Percentiles rank a stretch among this genome's conserved stretches.
Conservation (phyloP, 1,139 yeast species). For the Candida dubliniensis region DNA sequence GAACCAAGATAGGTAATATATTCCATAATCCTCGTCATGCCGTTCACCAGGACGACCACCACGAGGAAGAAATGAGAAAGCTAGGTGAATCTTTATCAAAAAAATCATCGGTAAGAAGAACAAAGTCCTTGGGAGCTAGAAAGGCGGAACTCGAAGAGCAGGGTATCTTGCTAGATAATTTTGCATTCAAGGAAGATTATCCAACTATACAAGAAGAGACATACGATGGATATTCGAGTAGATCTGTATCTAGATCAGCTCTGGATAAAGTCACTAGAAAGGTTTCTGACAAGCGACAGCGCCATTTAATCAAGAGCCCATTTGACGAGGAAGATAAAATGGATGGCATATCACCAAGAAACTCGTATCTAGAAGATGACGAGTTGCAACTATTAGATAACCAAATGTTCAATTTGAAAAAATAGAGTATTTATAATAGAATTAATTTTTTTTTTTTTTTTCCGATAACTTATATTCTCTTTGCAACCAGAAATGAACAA, state of each 20-base stretch:
- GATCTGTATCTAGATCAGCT: conserved; percentile 6
- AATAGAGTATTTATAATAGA: background rate
- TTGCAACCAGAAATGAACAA: conserved; percentile 6
- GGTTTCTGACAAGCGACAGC: conserved; percentile 1
- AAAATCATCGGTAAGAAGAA: conserved; percentile 27
- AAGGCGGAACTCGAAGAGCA: conserved; percentile 12
- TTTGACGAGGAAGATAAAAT: conserved; percentile 1
- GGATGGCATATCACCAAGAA: conserved; percentile 4
- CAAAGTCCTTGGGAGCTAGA: conserved; percentile 12
- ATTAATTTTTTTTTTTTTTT: background rate
- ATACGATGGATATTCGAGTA: conserved; percentile 19
- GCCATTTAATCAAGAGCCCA: conserved; percentile 3
- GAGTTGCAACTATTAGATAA: conserved; percentile 29
- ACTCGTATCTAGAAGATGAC: conserved; percentile 29
- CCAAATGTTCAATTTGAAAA: conserved; percentile 10
- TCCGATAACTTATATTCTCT: background rate
- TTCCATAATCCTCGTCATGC: conserved; percentile 3
- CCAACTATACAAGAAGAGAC: conserved; percentile 16
- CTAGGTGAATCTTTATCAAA: conserved; percentile 35
- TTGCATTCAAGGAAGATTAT: conserved; percentile 19
- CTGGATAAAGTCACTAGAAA: conserved; percentile 1
- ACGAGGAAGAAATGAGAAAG: conserved; percentile 30
- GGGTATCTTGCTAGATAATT: conserved; percentile 3
- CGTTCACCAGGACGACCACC: background rate
- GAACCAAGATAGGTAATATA: background rate